These are phyloP conservation scores for Apiospora arundinis DNA, from an alignment of 2,329 filamentous ascomycete genomes.

Conservation along the genomic window DNA sequence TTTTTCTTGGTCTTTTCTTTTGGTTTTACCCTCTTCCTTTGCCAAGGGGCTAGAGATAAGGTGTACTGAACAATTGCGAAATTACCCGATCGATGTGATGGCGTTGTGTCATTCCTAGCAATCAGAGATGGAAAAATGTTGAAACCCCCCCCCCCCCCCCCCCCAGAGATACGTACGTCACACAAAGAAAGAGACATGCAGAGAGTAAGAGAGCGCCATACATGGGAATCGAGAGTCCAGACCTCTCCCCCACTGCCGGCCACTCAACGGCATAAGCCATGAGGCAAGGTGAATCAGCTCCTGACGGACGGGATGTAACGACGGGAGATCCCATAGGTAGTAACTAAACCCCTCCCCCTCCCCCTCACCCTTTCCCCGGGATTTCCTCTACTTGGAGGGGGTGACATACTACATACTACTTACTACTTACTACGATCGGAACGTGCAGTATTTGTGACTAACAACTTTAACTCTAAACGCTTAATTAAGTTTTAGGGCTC, in stretches of 20 bases:
- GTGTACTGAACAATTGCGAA: background rate
- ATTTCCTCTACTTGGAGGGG: too few species aligned
- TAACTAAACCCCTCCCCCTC: background rate
- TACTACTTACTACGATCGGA: too few species aligned
- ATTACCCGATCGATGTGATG: constrained; percentile 7
- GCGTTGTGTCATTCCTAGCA: background rate
- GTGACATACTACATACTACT: too few species aligned
- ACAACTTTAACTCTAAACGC: background rate
- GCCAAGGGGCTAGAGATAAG: constrained; percentile 4
- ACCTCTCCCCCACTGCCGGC: background rate
- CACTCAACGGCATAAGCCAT: background rate
- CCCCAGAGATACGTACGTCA: background rate
- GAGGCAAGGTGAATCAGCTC: too few species aligned
- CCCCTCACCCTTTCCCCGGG: background rate
- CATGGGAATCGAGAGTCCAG: background rate
- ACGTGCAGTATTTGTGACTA: background rate
- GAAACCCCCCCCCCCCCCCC: too few species aligned
- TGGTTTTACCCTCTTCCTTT: background rate
- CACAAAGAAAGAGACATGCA: background rate
- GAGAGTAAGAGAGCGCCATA: too few species aligned
- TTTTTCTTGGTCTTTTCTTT: background rate
- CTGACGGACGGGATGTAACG: background rate
- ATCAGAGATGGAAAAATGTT: background rate
- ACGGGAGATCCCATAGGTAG: background rate
- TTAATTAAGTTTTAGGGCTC: background rate